A percentile compares a stretch with the other conserved stretches of the same genome.
phyloP scores from a whole-genome alignment of 306 rosid genomes.

The Cucumis cinereus region DNA sequence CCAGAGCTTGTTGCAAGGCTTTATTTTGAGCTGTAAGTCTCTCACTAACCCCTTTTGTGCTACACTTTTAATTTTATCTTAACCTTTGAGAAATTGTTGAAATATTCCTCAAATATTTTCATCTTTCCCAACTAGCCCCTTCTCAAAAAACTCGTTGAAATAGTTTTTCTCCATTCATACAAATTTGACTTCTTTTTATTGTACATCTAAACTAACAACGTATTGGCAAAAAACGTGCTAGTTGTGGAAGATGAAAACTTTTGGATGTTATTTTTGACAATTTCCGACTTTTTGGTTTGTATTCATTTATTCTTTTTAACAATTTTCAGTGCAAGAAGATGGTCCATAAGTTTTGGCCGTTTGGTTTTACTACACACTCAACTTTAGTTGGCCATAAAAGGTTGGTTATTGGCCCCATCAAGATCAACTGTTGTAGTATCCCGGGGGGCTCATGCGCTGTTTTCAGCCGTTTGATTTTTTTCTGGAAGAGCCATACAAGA shows the following conservation, averaged over 20 bases:
- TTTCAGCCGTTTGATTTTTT: not conserved
- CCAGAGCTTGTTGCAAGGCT: conserved; percentile 96
- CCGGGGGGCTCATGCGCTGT: not conserved
- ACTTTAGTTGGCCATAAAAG: not conserved
- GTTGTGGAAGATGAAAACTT: no score
- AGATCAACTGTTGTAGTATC: not conserved
- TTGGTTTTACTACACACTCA: not conserved
- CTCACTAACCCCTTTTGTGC: not conserved
- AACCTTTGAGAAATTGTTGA: not conserved
- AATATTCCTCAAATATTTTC: no score
- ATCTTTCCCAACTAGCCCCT: no score
- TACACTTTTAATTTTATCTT: not conserved
- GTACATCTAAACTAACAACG: no score
- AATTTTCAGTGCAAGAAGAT: conserved; percentile 86
- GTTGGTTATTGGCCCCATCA: not conserved
- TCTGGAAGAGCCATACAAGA: not conserved
- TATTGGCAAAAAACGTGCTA: no score
- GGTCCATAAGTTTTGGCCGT: conserved; percentile 34
- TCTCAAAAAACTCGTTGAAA: no score
- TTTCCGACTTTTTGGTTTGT: not conserved
- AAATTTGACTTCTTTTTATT: no score
- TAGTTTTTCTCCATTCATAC: no score
- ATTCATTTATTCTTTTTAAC: not conserved
- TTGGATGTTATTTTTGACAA: no score
- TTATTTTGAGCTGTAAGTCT: conserved; percentile 86